These are phyloP conservation scores for Monosporozyma siamensis DNA, from an alignment of 805 yeast species.

Conservation along the genomic window DNA sequence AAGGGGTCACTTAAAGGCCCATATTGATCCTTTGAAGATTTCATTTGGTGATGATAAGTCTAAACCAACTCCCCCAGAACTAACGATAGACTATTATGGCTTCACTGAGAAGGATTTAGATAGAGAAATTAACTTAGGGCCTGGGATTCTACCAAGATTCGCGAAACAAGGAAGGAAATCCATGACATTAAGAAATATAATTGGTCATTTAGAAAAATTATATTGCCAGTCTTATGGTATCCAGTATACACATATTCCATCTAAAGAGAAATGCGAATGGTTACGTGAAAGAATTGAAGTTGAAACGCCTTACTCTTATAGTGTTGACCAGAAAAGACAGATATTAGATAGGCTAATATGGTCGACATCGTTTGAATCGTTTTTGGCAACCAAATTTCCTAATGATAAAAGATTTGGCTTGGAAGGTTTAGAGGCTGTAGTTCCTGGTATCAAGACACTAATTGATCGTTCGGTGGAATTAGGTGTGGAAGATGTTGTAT, in stretches of 20 bases:
- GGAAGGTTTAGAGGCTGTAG: conserved; percentile 95
- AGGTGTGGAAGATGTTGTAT: conserved; percentile 92
- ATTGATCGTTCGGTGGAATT: conserved; percentile 86
- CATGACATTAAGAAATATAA: conserved; percentile 69
- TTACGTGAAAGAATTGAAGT: conserved; percentile 92
- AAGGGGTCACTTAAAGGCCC: conserved; percentile 93
- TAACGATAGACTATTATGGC: conserved; percentile 86
- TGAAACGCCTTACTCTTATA: conserved; percentile 74
- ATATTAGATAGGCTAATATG: conserved; percentile 93
- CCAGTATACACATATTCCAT: conserved; percentile 94
- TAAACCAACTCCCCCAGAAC: conserved; percentile 62
- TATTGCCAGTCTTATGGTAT: conserved; percentile 88
- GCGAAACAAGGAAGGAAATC: conserved; percentile 50
- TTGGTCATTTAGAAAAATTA: conserved; percentile 66
- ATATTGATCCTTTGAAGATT: conserved; percentile 89
- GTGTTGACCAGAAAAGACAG: conserved; percentile 87
- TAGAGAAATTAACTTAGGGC: conserved; percentile 82
- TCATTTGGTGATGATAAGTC: conserved; percentile 62
- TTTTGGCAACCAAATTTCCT: conserved; percentile 91
- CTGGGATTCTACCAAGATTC: conserved; percentile 93
- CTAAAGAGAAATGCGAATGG: conserved; percentile 96
- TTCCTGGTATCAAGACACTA: conserved; percentile 93
- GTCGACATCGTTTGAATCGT: conserved; percentile 90
- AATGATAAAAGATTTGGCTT: conserved; percentile 97
- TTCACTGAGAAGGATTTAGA: conserved; percentile 80